phyloP scores from a whole-genome alignment of 495 filamentous ascomycete genomes.

The Lophiotrema nucula region DNA sequence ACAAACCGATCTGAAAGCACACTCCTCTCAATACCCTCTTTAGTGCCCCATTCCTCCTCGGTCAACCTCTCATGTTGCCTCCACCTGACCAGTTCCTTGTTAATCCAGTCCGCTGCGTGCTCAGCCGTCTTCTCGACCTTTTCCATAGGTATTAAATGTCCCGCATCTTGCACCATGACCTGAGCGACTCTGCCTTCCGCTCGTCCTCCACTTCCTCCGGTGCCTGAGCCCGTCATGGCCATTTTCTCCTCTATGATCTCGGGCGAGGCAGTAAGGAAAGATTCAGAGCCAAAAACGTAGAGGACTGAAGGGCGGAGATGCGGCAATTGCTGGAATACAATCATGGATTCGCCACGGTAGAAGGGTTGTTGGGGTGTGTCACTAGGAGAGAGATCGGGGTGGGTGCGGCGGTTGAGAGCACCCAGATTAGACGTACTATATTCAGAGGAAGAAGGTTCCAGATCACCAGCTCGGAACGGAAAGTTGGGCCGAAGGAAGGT shows the following conservation, averaged over 20 bases:
- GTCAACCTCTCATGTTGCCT: constrained; percentile 61
- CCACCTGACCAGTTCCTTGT: constrained; percentile 62
- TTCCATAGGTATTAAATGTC: constrained; percentile 87
- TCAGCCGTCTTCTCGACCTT: constrained; percentile 60
- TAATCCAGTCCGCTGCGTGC: constrained; percentile 62
- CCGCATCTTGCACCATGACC: constrained; percentile 62
- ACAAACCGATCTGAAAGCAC: constrained; percentile 19
- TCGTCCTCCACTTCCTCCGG: constrained; percentile 67
- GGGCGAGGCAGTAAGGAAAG: constrained; percentile 57
- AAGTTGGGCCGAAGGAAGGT: constrained; percentile 42
- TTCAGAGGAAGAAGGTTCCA: constrained; percentile 11
- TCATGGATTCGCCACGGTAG: constrained; percentile 70
- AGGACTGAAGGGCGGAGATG: constrained; percentile 73
- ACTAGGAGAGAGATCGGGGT: constrained; percentile 38
- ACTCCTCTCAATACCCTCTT: constrained; percentile 22
- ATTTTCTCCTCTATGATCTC: constrained; percentile 55
- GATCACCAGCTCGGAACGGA: constrained; percentile 19
- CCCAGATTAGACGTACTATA: constrained; percentile 30
- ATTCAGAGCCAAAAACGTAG: constrained; percentile 74
- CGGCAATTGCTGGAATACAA: constrained; percentile 63
- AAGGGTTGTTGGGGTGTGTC: constrained; percentile 54
- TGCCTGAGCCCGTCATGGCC: constrained; percentile 60
- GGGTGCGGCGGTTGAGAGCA: constrained; percentile 39
- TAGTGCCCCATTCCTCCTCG: constrained; percentile 52
- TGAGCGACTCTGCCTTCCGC: constrained; percentile 66